These are phyloP conservation scores for Sugiyamaella valdiviana DNA, from an alignment of 805 yeast species.

Conservation along the genomic window DNA sequence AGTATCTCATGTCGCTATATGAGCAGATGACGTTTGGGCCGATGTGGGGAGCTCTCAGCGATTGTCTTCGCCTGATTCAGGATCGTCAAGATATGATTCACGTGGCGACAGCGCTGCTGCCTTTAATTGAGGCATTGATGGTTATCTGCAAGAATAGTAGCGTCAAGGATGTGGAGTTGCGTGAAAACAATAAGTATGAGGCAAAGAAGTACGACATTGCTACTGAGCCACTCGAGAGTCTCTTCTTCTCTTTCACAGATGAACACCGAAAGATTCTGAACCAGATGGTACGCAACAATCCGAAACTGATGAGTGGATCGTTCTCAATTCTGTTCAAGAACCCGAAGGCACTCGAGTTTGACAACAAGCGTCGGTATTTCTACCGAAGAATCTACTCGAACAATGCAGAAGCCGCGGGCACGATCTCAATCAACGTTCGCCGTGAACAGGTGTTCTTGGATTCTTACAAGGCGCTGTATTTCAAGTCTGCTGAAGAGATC, in stretches of 20 bases:
- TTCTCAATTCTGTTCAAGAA: constrained; percentile 82
- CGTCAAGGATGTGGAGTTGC: constrained; percentile 49
- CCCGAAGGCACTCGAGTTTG: constrained; percentile 87
- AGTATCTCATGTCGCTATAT: constrained; percentile 40
- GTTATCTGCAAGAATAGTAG: constrained; percentile 89
- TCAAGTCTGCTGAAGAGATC: constrained; percentile 68
- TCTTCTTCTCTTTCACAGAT: constrained; percentile 82
- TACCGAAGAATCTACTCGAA: constrained; percentile 59
- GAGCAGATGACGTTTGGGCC: constrained; percentile 63
- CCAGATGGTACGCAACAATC: constrained; percentile 84
- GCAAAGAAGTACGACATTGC: constrained; percentile 56
- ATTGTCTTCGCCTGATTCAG: constrained; percentile 58
- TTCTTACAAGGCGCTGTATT: constrained; percentile 76
- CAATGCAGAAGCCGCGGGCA: constrained; percentile 2
- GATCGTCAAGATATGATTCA: constrained; percentile 49
- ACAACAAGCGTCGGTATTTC: constrained; percentile 83
- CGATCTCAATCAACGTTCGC: constrained; percentile 62
- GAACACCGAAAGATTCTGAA: constrained; percentile 82
- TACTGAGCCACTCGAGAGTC: constrained; percentile 65
- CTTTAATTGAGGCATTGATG: constrained; percentile 87
- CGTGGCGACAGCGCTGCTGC: constrained; percentile 74
- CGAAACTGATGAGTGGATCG: constrained; percentile 93
- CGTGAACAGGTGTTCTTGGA: constrained; percentile 91
- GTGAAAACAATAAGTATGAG: constrained; percentile 53
- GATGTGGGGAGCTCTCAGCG: constrained; percentile 81